These are phyloP conservation scores for Stachybotrys elegans DNA, from an alignment of 2,329 filamentous ascomycete species.

Conservation along the genomic window DNA sequence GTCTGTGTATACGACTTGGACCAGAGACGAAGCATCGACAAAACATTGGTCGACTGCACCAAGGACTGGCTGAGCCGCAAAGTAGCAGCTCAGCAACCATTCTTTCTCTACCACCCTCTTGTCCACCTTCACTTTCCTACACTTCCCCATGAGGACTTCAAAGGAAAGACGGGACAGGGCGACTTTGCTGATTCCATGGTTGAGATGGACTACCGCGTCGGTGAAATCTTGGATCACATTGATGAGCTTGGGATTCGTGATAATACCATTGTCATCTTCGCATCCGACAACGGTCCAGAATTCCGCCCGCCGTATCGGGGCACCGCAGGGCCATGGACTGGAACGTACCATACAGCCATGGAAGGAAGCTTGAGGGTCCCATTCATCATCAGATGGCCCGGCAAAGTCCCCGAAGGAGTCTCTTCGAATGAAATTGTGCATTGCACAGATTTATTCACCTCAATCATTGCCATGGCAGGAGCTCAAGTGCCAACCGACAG, in stretches of 20 bases:
- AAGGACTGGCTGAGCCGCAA: slow-evolving; percentile 24
- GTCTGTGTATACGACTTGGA: slow-evolving; percentile 27
- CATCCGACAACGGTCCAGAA: slow-evolving; percentile 29
- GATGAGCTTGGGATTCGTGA: slow-evolving; percentile 20
- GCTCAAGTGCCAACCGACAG: slow-evolving; percentile 16
- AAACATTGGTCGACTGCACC: slow-evolving; percentile 24
- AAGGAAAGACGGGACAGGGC: slow-evolving; percentile 20
- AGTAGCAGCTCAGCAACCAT: slow-evolving; percentile 15
- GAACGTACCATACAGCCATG: slow-evolving; percentile 31
- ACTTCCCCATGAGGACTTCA: slow-evolving; percentile 22
- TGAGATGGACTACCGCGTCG: slow-evolving; percentile 26
- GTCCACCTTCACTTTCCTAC: slow-evolving; percentile 28
- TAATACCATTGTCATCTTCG: slow-evolving; percentile 28
- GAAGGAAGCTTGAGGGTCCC: slow-evolving; percentile 28
- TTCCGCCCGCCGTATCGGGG: slow-evolving; percentile 25
- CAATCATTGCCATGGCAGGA: slow-evolving; percentile 19
- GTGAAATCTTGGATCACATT: slow-evolving; percentile 24
- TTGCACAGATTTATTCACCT: slow-evolving; percentile 26
- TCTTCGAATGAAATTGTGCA: slow-evolving; percentile 27
- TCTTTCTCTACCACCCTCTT: slow-evolving; percentile 27
- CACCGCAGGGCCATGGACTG: slow-evolving; percentile 27
- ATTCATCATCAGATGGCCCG: slow-evolving; percentile 28
- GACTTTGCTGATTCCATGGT: slow-evolving; percentile 28
- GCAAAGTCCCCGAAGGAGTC: slow-evolving; percentile 16
- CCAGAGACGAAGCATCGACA: slow-evolving; percentile 22